These are phyloP conservation scores for Metarhizium album DNA, from an alignment of 2,329 filamentous ascomycete species.

Conservation along the genomic window DNA sequence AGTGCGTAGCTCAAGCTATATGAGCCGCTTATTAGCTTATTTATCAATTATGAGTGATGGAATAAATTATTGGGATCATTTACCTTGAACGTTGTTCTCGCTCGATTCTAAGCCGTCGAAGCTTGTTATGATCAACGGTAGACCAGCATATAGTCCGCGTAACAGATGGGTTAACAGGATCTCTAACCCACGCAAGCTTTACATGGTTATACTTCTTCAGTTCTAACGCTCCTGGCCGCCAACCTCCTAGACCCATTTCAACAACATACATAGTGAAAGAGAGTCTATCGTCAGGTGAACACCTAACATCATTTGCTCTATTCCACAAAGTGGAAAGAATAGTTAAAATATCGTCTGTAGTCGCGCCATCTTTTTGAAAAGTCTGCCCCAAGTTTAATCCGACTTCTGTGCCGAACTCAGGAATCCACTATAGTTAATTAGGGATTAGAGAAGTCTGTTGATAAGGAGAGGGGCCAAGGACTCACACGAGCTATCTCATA, in stretches of 20 bases:
- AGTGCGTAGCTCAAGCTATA: neutral
- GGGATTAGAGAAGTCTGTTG: neutral
- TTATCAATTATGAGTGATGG: too few species aligned
- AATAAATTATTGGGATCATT: too few species aligned
- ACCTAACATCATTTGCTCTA: neutral
- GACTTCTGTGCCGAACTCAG: neutral
- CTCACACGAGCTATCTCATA: conserved; percentile 4
- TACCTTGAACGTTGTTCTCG: conserved; percentile 5
- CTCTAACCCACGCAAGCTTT: conserved; percentile 4
- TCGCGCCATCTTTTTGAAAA: conserved; percentile 3
- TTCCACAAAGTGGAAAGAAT: conserved; percentile 3
- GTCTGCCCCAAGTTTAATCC: conserved; percentile 2
- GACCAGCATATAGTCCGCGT: conserved; percentile 3
- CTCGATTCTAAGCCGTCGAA: conserved; percentile 3
- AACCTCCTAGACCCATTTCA: conserved; percentile 2
- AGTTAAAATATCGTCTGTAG: conserved; percentile 1
- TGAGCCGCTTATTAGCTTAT: neutral
- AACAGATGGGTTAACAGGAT: neutral
- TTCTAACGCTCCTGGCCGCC: conserved; percentile 2
- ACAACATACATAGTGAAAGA: conserved; percentile 1
- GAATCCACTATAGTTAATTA: conserved; percentile 4
- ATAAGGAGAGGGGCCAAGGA: neutral
- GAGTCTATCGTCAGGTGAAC: conserved; percentile 1
- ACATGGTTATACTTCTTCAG: conserved; percentile 2
- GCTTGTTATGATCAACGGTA: conserved; percentile 3